Percentiles rank a stretch among this genome's conserved stretches.
Evolutionary conservation across 805 yeast species (phyloP).

Genomic region (Candida oleophila): DNA sequence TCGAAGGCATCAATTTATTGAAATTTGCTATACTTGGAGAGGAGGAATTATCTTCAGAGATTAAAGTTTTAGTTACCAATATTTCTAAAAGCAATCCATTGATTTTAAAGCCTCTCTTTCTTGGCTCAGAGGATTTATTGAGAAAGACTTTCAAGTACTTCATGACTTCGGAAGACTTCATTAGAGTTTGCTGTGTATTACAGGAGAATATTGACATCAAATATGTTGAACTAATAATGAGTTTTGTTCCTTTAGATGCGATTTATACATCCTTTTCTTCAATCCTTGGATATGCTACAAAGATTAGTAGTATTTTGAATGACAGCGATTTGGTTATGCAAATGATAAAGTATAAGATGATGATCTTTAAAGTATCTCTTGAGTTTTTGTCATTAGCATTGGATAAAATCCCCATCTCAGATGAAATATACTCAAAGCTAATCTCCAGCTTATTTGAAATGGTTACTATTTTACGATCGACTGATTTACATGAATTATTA

Average conservation of each 20-base stretch:
- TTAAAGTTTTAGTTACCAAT: constrained; percentile 19
- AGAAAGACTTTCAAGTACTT: constrained; percentile 25
- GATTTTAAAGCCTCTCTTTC: constrained; percentile 31
- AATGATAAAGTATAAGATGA: constrained; percentile 30
- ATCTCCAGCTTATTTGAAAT: constrained; percentile 28
- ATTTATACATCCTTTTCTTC: constrained; percentile 27
- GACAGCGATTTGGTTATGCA: constrained; percentile 36
- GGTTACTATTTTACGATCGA: constrained; percentile 30
- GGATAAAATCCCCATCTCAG: constrained; percentile 33
- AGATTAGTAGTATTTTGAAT: constrained; percentile 28
- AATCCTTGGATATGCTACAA: constrained; percentile 29
- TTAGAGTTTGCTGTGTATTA: constrained; percentile 29
- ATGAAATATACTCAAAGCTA: constrained; percentile 26
- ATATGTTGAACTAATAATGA: constrained; percentile 20
- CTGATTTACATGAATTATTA: constrained; percentile 23
- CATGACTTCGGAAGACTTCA: constrained; percentile 28
- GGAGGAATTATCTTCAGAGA: constrained; percentile 29
- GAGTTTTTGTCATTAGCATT: constrained; percentile 24
- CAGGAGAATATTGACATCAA: constrained; percentile 19
- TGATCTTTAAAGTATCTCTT: constrained; percentile 25
- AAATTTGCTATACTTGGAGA: constrained; percentile 37
- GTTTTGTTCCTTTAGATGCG: constrained; percentile 23
- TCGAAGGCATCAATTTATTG: constrained; percentile 37
- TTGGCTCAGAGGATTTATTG: constrained; percentile 22
- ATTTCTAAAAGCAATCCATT: constrained; percentile 31